These are phyloP conservation scores for Beauveria brongniartii DNA, from an alignment of 2,329 filamentous ascomycete species.

Conservation along the genomic window DNA sequence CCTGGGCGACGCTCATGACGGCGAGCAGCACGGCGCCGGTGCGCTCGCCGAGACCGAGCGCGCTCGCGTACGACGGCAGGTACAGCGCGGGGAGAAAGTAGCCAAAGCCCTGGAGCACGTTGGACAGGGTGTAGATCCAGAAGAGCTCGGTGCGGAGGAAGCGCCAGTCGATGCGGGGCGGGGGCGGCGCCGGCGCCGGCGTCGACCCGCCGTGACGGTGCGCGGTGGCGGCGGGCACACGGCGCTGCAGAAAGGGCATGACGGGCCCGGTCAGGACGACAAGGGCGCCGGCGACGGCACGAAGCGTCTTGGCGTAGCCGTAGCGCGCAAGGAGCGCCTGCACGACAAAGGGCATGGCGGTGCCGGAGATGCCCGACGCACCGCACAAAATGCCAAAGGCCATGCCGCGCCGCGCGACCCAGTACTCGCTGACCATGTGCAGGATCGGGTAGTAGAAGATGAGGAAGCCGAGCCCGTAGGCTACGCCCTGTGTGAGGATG, in stretches of 20 bases:
- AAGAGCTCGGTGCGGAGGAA: conserved; percentile 39
- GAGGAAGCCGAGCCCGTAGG: conserved; percentile 31
- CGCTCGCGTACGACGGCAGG: conserved; percentile 37
- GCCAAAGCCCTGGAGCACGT: conserved; percentile 41
- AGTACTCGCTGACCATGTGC: conserved; percentile 33
- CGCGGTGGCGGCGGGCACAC: conserved; percentile 15
- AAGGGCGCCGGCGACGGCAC: conserved; percentile 26
- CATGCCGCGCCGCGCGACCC: conserved; percentile 29
- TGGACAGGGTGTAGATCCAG: conserved; percentile 42
- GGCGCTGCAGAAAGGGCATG: conserved; percentile 29
- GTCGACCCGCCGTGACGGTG: not conserved
- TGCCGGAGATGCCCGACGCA: conserved; percentile 22
- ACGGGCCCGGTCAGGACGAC: conserved; percentile 30
- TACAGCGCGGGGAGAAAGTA: conserved; percentile 47
- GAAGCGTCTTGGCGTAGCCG: conserved; percentile 29
- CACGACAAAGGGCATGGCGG: conserved; percentile 30
- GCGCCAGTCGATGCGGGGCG: conserved; percentile 15
- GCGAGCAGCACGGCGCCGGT: conserved; percentile 38
- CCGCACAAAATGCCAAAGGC: conserved; percentile 27
- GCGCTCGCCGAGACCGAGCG: conserved; percentile 27
- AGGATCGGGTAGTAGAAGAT: conserved; percentile 30
- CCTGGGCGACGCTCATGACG: conserved; percentile 40
- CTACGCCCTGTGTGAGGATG: conserved; percentile 32
- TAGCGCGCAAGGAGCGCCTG: conserved; percentile 28
- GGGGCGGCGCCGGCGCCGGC: too few species aligned